Conservation (phyloP, 2,329 filamentous ascomycete genomes). For the Pseudocercospora pini-densiflorae region DNA sequence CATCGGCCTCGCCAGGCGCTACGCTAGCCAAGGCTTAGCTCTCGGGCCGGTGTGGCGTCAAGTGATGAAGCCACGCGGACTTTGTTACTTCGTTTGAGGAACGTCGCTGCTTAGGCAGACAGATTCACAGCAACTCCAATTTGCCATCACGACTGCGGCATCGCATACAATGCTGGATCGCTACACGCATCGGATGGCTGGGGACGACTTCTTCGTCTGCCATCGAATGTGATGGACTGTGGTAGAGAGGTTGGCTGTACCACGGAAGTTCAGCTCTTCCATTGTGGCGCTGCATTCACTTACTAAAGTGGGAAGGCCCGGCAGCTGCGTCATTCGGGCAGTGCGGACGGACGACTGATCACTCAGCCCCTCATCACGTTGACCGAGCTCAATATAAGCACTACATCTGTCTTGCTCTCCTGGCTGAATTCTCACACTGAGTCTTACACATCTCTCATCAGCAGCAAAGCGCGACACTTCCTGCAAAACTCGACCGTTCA, state of each 20-base stretch:
- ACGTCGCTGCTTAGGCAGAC: too few species aligned
- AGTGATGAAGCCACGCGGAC: not conserved
- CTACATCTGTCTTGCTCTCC: not conserved
- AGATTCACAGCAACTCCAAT: not conserved
- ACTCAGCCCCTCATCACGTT: slow-evolving; percentile 4
- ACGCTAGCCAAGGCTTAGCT: not conserved
- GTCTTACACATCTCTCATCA: not conserved
- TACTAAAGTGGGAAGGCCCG: not conserved
- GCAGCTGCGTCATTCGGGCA: slow-evolving; percentile 6
- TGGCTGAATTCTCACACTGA: not conserved
- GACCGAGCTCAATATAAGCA: slow-evolving; percentile 9
- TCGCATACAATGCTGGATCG: not conserved
- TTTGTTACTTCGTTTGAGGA: too few species aligned
- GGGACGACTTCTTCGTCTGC: too few species aligned
- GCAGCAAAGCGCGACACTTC: not conserved
- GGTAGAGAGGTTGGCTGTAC: not conserved
- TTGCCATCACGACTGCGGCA: not conserved
- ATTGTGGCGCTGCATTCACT: slow-evolving; percentile 7
- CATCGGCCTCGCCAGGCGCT: not conserved
- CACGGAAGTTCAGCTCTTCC: not conserved
- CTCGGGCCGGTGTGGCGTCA: not conserved
- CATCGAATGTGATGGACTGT: not conserved
- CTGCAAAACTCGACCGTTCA: not conserved
- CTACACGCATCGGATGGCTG: too few species aligned
- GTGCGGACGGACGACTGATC: slow-evolving; percentile 2